phyloP scores from a whole-genome alignment of 768 basidiomycete species.

The Ramaria sp. region DNA sequence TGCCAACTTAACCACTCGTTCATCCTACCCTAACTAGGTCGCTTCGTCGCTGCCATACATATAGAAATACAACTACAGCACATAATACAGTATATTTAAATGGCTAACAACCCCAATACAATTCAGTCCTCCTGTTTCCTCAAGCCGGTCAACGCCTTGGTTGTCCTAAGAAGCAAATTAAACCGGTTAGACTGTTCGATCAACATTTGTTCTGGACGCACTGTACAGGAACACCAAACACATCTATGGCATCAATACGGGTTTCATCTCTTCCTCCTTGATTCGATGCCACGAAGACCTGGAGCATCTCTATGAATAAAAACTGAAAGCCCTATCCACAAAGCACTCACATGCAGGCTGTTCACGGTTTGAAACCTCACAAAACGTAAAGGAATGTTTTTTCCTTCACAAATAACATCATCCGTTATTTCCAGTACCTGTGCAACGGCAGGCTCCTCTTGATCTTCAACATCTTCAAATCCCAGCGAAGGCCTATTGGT shows the following conservation, averaged over 20 bases:
- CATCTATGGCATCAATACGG: slow-evolving; percentile 54
- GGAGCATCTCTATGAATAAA: background rate
- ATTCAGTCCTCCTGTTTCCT: slow-evolving; percentile 11
- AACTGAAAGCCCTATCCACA: background rate
- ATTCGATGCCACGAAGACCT: slow-evolving; percentile 65
- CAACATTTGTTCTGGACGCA: slow-evolving; percentile 23
- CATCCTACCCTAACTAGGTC: slow-evolving; percentile 1
- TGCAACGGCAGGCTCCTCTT: slow-evolving; percentile 35
- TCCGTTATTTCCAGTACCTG: slow-evolving; percentile 46
- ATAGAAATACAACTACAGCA: background rate
- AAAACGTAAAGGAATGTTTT: slow-evolving; percentile 41
- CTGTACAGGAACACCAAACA: slow-evolving; percentile 50
- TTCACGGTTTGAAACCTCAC: slow-evolving; percentile 65
- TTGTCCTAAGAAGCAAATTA: slow-evolving; percentile 18
- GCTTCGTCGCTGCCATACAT: no score
- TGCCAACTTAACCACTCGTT: slow-evolving; percentile 12
- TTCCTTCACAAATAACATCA: slow-evolving; percentile 38
- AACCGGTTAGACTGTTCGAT: slow-evolving; percentile 3
- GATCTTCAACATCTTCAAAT: slow-evolving; percentile 56
- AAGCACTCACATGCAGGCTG: slow-evolving; percentile 46
- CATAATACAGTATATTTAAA: background rate
- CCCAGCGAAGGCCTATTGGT: slow-evolving; percentile 48
- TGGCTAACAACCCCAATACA: no score
- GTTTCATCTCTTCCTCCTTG: slow-evolving; percentile 55
- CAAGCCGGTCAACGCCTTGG: slow-evolving; percentile 29